A percentile compares a stretch with the other conserved stretches of the same genome.
Conservation (phyloP, 805 yeast species). For the Suhomyces sp. region DNA sequence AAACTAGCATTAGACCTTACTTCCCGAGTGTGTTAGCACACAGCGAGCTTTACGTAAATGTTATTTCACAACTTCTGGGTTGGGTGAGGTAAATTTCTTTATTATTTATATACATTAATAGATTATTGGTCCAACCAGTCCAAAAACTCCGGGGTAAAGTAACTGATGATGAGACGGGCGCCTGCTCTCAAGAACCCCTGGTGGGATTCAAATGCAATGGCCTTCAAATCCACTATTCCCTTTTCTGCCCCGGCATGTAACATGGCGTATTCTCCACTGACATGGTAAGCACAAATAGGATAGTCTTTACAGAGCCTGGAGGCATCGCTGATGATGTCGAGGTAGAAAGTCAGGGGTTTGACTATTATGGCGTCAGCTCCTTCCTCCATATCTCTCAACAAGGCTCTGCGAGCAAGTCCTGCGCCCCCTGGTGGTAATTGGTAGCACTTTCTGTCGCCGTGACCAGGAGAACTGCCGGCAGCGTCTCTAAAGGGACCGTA, state of each 20-base stretch:
- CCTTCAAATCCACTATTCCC: constrained; percentile 83
- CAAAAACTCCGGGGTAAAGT: constrained; percentile 92
- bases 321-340: constrained; percentile 89
- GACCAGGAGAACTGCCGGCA: constrained; percentile 85
- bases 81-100: too few relatives aligned
- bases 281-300: constrained; percentile 94
- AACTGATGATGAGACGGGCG: constrained; percentile 84
- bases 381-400: constrained; percentile 79
- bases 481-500: constrained; percentile 99
- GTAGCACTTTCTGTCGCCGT: constrained; percentile 89
- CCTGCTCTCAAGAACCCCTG: constrained; percentile 94
- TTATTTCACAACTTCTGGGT: too few relatives aligned
- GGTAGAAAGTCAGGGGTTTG: constrained; percentile 92
- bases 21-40: too few relatives aligned
- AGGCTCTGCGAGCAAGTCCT: constrained; percentile 91
- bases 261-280: constrained; percentile 97
- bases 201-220: constrained; percentile 81
- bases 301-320: constrained; percentile 74
- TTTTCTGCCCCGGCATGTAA: constrained; percentile 97
- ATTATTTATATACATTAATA: background rate
- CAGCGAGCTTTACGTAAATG: too few relatives aligned
- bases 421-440: constrained; percentile 92
- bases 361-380: constrained; percentile 96
- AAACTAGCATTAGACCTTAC: background rate
- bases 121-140: constrained; percentile 66